Conservation (phyloP, 2,329 filamentous ascomycete genomes). For the Metarhizium rileyi region DNA sequence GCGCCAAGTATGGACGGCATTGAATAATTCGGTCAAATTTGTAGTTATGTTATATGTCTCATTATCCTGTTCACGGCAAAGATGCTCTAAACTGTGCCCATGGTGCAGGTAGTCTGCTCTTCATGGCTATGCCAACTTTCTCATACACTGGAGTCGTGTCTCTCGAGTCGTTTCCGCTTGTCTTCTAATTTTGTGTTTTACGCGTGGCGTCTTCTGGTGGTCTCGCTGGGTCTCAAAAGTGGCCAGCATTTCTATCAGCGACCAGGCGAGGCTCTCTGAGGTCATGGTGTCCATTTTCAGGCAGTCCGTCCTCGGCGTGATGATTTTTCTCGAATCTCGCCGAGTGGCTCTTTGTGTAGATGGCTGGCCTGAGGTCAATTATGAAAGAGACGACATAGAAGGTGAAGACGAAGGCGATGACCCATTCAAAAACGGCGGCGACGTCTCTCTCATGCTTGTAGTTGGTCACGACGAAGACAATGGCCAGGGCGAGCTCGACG, state of each 20-base stretch:
- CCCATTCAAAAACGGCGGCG: slow-evolving; percentile 71
- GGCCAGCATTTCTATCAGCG: not conserved
- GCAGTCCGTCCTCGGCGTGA: slow-evolving; percentile 14
- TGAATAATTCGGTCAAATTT: no score
- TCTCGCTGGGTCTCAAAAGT: not conserved
- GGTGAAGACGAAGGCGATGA: slow-evolving; percentile 74
- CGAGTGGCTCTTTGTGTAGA: slow-evolving; percentile 40
- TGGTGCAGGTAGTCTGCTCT: no score
- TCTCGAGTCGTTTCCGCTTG: no score
- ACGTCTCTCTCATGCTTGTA: slow-evolving; percentile 43
- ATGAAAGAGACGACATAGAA: slow-evolving; percentile 82
- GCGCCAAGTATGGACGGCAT: no score
- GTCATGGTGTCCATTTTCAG: not conserved
- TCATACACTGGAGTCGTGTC: no score
- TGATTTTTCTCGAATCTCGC: slow-evolving; percentile 20
- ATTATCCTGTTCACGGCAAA: no score
- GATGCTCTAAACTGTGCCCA: no score
- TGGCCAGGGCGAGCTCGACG: slow-evolving; percentile 62
- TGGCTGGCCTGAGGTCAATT: slow-evolving; percentile 76
- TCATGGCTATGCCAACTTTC: no score
- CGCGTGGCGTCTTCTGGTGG: no score
- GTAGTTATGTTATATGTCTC: no score
- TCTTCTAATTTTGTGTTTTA: no score
- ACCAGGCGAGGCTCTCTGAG: not conserved
- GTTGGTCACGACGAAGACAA: slow-evolving; percentile 58